A percentile compares a stretch with the other conserved stretches of the same genome.
These are phyloP conservation scores for Vicia villosa DNA, from an alignment of 306 rosid genomes.

Conservation along the genomic window DNA sequence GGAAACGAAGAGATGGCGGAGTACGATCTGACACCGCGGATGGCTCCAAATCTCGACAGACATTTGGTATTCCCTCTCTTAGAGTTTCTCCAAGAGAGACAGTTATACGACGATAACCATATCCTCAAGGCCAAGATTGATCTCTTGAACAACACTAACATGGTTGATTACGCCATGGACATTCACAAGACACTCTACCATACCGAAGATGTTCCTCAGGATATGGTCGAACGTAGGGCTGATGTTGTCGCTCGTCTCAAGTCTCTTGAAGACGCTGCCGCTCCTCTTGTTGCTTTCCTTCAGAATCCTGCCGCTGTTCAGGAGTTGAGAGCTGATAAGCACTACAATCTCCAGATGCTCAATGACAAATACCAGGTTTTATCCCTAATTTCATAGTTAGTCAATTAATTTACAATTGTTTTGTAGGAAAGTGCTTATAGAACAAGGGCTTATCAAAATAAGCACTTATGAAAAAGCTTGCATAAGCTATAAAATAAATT, in stretches of 20 bases:
- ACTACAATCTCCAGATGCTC: constrained; percentile 93
- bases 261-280: constrained; percentile 68
- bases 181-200: constrained; percentile 86
- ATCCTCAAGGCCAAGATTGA: constrained; percentile 89
- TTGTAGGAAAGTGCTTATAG: neutral
- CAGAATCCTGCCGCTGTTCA: constrained; percentile 79
- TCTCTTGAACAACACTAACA: constrained; percentile 86
- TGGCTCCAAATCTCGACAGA: constrained; percentile 80
- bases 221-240: constrained; percentile 49
- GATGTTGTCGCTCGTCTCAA: constrained; percentile 41
- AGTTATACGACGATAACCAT: constrained; percentile 66
- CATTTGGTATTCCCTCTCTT: constrained; percentile 86
- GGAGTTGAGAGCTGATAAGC: constrained; percentile 86
- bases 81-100: constrained; percentile 86
- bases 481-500: no score
- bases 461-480: no score
- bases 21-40: constrained; percentile 83
- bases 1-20: constrained; percentile 54
- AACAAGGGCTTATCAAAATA: no score
- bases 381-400: neutral
- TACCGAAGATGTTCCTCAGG: constrained; percentile 83
- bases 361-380: constrained; percentile 81
- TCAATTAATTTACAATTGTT: no score
- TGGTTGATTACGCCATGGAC: constrained; percentile 98
- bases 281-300: constrained; percentile 81